Base-by-base conservation (phyloP, 2,329 filamentous ascomycete species). In the Cladophialophora psammophila region DNA sequence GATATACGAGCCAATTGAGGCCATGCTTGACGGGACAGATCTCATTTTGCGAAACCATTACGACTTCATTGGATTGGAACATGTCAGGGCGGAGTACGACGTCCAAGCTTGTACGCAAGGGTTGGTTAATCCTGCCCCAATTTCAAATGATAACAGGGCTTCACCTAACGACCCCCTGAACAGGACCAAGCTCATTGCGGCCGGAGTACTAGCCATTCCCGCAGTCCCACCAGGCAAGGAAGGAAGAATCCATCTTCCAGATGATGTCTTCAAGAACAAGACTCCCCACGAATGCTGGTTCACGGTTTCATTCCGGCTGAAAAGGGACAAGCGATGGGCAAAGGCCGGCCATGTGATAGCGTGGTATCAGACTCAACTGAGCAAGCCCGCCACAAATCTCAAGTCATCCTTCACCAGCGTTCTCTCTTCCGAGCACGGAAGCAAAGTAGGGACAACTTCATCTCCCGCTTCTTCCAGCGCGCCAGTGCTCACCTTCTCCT, bases 1-100 rank as follows among this genome's bases (percentile, higher is more conserved):
- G 74, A 83, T 83, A 1, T 84, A 87, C 48, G 82, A 87, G 68
- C 87, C 87, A 0, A 81, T 89, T 2, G 75, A 78, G 2, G 77
- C 84, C 1, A 74, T 80, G 86, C 69, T 87, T 85, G 74, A 68
- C 77, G 12, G 75, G 79, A 85, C 62, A 74, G 86, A 8, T 70
- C 71, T 0, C 79, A 79, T 0, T 77, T 75, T 73, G 9, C 53
- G 7, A 4, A 73, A 73, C 36, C 40, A 65, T 13, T 70, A 71
- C 38, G 66, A 71, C 48, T 72, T 72, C 42, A 36, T 65, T 13
- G 64, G 48, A 7, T 62, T 72, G 31, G 65, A 67, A 12, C 68
- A 69, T 60, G 40, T 71, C 26, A 59, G 53, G 20, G 69, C 60
- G 6, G 57, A 69, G 0, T 87, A 80, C 75, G 80, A 79, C 36